Evolutionary conservation across 306 rosid genomes (phyloP), one percentile per base, ranked within the genome.

Genomic region (Parietaria judaica): DNA sequence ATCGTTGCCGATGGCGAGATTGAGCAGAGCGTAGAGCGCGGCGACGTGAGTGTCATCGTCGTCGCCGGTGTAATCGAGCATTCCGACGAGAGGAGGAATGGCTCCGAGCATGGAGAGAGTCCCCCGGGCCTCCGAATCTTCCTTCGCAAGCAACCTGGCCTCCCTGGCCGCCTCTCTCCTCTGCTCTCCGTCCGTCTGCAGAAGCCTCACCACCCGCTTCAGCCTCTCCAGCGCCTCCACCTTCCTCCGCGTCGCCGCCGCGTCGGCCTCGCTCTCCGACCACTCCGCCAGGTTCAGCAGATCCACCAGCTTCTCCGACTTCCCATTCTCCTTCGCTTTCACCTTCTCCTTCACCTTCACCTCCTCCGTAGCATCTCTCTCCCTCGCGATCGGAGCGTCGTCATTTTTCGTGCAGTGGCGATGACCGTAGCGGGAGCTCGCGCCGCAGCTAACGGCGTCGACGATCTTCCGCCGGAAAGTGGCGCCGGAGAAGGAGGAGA

Each of bases 1-100:
- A 61, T 94, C 90, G 76, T 86, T 94, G 61, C 89, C 94, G 81
- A 94, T 88, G 53, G 88, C 99, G 60, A 94, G 94, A 75, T 94
- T 94, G 84, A 94, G 99, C 15, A 94, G 68, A 5, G 97, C 97
- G 37, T 94, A 94, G 58, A 94, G 99, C 51, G 97, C 77, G 45
- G 86, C 88, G 81, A 88, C 79, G 88, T 80, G 95, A 65, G 89
- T 76, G 50, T 64, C 61, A 54, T 64, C 64, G 59, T 84, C 90
- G 54, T 74, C 90, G 59, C 82, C 90, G 54, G 73, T 90, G 49
- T 66, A 71, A 70, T 86, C 90, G 11, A 94, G 87, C 97, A 94
- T 86, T 83, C 82, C 89, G 36, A 84, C 91, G 6, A 94, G 81
- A 6, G 94, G 97, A 57, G 95, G 95, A 65, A 94, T 86, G 14